Evolutionary conservation across 2,329 filamentous ascomycete genomes (phyloP).

Genomic region (Sordariomycetes sp.): DNA sequence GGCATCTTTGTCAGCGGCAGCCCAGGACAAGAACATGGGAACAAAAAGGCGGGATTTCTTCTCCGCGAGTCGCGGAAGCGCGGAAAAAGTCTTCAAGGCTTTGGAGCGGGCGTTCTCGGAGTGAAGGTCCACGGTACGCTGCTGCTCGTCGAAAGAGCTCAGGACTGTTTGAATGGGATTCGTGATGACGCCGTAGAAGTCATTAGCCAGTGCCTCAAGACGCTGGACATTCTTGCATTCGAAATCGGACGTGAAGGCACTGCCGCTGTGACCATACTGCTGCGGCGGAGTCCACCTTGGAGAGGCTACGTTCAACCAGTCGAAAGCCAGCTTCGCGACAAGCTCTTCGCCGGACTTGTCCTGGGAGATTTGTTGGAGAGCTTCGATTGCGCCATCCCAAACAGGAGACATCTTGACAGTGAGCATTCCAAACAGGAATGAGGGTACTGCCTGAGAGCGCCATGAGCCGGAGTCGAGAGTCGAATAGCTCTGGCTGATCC

Average conservation of each 20-base stretch:
- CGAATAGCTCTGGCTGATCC: slow-evolving; percentile 53
- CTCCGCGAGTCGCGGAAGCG: slow-evolving; percentile 66
- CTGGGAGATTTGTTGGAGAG: slow-evolving; percentile 62
- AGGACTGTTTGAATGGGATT: slow-evolving; percentile 45
- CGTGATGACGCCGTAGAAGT: slow-evolving; percentile 37
- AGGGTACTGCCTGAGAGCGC: slow-evolving; percentile 59
- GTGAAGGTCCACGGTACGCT: slow-evolving; percentile 36
- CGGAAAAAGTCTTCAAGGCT: slow-evolving; percentile 65
- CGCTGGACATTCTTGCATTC: slow-evolving; percentile 66
- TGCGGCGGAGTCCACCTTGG: slow-evolving; percentile 34
- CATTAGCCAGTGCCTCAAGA: slow-evolving; percentile 37
- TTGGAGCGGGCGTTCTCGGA: slow-evolving; percentile 54
- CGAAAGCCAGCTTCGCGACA: slow-evolving; percentile 59
- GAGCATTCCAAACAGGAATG: slow-evolving; percentile 79
- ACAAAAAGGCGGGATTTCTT: slow-evolving; percentile 75
- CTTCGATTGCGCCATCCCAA: slow-evolving; percentile 72
- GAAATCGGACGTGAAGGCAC: slow-evolving; percentile 53
- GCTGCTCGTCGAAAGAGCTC: slow-evolving; percentile 49
- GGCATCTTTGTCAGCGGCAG: slow-evolving; percentile 33
- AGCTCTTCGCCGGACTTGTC: slow-evolving; percentile 58
- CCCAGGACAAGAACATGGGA: slow-evolving; percentile 76
- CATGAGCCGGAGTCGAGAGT: slow-evolving; percentile 45
- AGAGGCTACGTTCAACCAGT: slow-evolving; percentile 57
- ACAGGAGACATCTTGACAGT: slow-evolving; percentile 74
- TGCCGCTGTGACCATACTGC: slow-evolving; percentile 18